Conservation (phyloP, 495 filamentous ascomycete genomes). For the Podospora didyma region DNA sequence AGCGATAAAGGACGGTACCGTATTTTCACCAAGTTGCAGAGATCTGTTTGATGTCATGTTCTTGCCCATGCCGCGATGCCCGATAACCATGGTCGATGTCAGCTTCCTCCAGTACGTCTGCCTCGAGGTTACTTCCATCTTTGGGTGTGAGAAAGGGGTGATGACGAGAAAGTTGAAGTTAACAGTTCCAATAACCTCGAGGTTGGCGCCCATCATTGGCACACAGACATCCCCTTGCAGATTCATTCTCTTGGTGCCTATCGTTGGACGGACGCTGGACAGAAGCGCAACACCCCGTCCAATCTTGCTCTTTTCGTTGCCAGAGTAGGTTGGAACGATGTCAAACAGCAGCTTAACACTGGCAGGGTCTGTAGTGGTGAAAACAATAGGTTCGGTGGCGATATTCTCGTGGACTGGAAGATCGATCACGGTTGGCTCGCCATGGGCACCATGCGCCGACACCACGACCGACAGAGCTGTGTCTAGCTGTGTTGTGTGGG, state of each 20-base stretch:
- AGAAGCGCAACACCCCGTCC: constrained; percentile 91
- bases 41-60: constrained; percentile 78
- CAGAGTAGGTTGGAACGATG: constrained; percentile 94
- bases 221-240: constrained; percentile 91
- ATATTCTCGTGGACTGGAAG: constrained; percentile 92
- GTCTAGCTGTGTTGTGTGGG: constrained; percentile 88
- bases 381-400: constrained; percentile 85
- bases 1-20: constrained; percentile 89
- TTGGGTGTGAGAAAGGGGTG: constrained; percentile 89
- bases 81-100: constrained; percentile 77
- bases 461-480: constrained; percentile 90
- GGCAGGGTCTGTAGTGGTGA: constrained; percentile 69
- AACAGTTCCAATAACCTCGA: constrained; percentile 89
- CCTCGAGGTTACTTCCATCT: constrained; percentile 82
- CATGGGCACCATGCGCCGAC: constrained; percentile 80
- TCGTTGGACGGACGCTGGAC: constrained; percentile 71
- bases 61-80: constrained; percentile 90
- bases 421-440: constrained; percentile 85
- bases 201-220: constrained; percentile 75
- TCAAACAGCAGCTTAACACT: constrained; percentile 92
- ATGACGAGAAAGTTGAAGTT: constrained; percentile 97
- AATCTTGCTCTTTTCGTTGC: constrained; percentile 79
- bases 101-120: constrained; percentile 91
- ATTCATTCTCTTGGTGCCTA: constrained; percentile 75
- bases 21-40: constrained; percentile 94